These are phyloP conservation scores for Salix viminalis DNA, from an alignment of 345 rosid genomes.

Conservation along the genomic window DNA sequence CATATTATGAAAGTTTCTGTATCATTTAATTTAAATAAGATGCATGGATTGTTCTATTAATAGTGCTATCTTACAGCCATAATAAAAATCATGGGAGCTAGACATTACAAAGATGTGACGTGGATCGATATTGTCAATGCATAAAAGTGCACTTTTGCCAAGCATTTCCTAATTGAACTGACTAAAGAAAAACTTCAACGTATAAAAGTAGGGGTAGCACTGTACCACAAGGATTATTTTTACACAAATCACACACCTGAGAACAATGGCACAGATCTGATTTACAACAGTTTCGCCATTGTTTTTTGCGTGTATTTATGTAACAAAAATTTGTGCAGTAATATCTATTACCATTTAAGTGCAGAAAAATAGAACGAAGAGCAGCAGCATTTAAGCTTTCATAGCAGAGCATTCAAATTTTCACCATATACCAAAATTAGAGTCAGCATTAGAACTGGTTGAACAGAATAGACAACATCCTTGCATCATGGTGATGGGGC, in stretches of 20 bases:
- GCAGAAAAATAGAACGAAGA: background rate
- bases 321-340: background rate
- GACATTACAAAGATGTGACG: background rate
- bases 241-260: too few relatives aligned
- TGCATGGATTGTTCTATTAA: background rate
- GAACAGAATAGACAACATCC: background rate
- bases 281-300: background rate
- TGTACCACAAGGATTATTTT: background rate
- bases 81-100: background rate
- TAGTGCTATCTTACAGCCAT: background rate
- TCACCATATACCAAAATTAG: background rate
- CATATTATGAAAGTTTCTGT: background rate
- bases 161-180: background rate
- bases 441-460: background rate
- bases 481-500: too few relatives aligned
- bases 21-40: background rate
- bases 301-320: background rate
- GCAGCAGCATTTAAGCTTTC: background rate
- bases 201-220: background rate
- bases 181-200: background rate
- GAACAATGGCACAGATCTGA: too few relatives aligned
- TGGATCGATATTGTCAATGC: background rate
- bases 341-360: background rate
- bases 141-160: background rate
- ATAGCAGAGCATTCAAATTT: background rate